These are phyloP conservation scores for Astrothelium subdiscretum DNA, from an alignment of 495 filamentous ascomycete species.

Conservation along the genomic window DNA sequence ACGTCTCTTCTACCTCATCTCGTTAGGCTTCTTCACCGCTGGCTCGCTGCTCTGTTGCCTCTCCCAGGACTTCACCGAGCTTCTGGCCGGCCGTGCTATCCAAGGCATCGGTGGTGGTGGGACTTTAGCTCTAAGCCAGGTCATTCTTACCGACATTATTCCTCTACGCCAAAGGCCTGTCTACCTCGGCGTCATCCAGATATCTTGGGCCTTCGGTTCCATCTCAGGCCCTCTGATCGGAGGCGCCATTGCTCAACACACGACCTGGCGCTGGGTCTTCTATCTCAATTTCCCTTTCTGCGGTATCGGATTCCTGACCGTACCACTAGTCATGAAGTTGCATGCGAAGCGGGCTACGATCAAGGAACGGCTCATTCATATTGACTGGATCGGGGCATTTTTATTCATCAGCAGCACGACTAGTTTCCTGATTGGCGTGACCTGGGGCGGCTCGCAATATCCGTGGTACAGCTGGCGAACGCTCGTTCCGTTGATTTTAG, in stretches of 20 bases:
- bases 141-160: conserved; percentile 24
- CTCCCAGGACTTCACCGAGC: conserved; percentile 6
- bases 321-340: conserved; percentile 7
- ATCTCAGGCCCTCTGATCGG: conserved; percentile 20
- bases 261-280: conserved; percentile 26
- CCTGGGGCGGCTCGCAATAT: conserved; percentile 45
- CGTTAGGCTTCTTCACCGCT: conserved; percentile 27
- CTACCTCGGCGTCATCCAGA: conserved; percentile 24
- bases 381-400: conserved; percentile 50
- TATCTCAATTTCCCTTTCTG: conserved; percentile 33
- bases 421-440: conserved; percentile 40
- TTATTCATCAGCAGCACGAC: conserved; percentile 40
- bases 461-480: conserved; percentile 43
- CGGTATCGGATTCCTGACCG: conserved; percentile 21
- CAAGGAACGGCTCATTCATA: conserved; percentile 33
- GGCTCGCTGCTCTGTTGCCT: conserved; percentile 16
- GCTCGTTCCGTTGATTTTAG: conserved; percentile 45
- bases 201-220: conserved; percentile 29
- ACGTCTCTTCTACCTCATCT: conserved; percentile 27
- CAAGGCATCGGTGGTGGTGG: conserved; percentile 25
- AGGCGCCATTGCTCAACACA: conserved; percentile 14
- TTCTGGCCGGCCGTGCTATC: conserved; percentile 17
- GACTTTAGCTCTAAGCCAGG: conserved; percentile 9
- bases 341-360: conserved; percentile 16
- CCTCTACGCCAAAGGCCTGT: conserved; percentile 27